Evolutionary conservation across 202 grass and related monocot species (phyloP).

Genomic region (Panicum virgatum): DNA sequence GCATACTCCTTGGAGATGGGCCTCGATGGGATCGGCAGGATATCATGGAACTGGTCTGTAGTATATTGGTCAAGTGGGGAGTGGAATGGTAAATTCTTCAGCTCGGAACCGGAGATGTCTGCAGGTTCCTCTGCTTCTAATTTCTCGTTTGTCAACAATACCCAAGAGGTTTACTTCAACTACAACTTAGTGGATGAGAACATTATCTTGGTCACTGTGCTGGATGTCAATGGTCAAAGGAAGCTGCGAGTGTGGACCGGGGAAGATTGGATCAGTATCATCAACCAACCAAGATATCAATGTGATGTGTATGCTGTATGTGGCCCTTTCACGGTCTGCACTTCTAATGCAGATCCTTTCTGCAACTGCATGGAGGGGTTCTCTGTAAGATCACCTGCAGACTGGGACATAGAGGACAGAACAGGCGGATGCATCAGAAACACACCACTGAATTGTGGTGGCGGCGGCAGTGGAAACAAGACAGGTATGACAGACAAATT

Average conservation of each 20-base stretch:
- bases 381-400: not conserved
- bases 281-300: not conserved
- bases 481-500: constrained; percentile 29
- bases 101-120: not conserved
- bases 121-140: not conserved
- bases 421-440: not conserved
- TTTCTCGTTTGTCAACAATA: not conserved
- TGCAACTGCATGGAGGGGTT: constrained; percentile 35
- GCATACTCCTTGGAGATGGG: not conserved
- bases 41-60: not conserved
- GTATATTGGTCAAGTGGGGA: not conserved
- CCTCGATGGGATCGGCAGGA: too few species aligned
- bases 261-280: not conserved
- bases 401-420: not conserved
- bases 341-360: not conserved
- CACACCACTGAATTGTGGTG: not conserved
- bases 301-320: constrained; percentile 39
- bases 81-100: not conserved
- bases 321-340: constrained; percentile 27
- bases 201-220: not conserved
- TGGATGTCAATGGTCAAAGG: constrained; percentile 5
- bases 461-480: not conserved
- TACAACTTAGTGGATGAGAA: constrained; percentile 22
- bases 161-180: constrained; percentile 26
- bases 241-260: not conserved